Base-by-base conservation (phyloP, 441 rosid genomes). In the Hura crepitans region DNA sequence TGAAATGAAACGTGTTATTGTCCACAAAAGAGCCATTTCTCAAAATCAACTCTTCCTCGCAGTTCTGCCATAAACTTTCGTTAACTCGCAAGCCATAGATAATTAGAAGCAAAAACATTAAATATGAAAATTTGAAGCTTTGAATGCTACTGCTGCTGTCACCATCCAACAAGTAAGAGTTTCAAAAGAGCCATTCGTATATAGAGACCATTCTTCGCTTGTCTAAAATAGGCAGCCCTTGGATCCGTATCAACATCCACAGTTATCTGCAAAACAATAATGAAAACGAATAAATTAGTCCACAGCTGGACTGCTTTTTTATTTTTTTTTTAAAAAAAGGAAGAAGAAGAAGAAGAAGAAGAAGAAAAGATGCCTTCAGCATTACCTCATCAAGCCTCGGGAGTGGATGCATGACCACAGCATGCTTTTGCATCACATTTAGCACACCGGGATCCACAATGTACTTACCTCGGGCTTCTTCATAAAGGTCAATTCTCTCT, bases 191-290 rank as follows among this genome's bases (percentile, higher is more conserved):
- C 96, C 98, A 92, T 91, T 67, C 98, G 77, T 14, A 92, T 92
- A 72, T 85, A 91, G 53, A 95, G 96, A 61, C 98, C 99, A 28
- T 96, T 96, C 89, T 89, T 91, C 20, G 96, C 98, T 85, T 92
- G 99, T 80, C 99, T 87, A 68, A 96, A 96, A 81, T 92, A 91
- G 6, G 99, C 99, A 72, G 96, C 97, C 62, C 98, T 89, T 22
- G 93, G 96, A 82, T 96, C 99, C 6, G 61, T 72, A 58, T 92
- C 98, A n/a, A 92, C 97, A 45, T 87, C 94, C 54, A 88, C 82
- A 4, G 96, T 86, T 18, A 96, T 89, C 99, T 93, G 31, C 65
- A 30, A 31, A 35, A 15, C 64, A 9, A 33, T 0, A 54, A 65
- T 6, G 22, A 74, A 10, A 20, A 27, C 1, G 55, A 6, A 47